Percentiles rank a stretch among this genome's conserved stretches.
Conservation (phyloP, 164 flowering plant genomes). For the Vitis labrusca region DNA sequence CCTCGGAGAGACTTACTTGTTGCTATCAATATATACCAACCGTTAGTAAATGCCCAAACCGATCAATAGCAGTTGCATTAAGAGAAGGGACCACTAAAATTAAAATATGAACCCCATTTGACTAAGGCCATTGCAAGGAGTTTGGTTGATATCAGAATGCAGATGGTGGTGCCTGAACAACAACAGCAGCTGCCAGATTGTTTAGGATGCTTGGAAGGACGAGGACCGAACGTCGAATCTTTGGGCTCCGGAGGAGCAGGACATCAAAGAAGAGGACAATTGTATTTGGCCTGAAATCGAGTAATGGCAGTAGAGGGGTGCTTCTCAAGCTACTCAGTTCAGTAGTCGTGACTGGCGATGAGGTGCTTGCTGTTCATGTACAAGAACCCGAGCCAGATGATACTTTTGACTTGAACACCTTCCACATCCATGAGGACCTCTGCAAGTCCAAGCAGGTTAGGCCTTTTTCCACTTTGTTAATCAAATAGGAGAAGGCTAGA, state of each 20-base stretch:
- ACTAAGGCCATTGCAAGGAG: neutral
- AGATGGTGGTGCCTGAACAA: neutral
- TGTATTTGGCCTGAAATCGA: slow-evolving; percentile 36
- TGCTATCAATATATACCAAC: neutral
- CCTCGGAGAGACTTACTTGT: too few relatives aligned
- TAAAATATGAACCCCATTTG: too few relatives aligned
- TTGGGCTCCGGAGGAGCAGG: slow-evolving; percentile 2
- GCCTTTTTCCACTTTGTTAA: neutral
- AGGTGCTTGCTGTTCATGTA: slow-evolving; percentile 43
- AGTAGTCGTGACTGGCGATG: slow-evolving; percentile 24
- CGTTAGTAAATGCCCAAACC: slow-evolving; percentile 11
- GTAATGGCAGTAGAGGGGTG: slow-evolving; percentile 33
- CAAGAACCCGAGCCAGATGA: slow-evolving; percentile 23
- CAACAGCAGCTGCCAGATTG: neutral
- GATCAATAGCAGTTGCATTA: neutral
- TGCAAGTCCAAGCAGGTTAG: slow-evolving; percentile 50
- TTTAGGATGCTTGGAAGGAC: slow-evolving; percentile 1
- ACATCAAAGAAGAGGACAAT: too few relatives aligned
- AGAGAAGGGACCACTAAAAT: neutral
- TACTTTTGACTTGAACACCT: slow-evolving; percentile 40
- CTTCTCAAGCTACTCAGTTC: slow-evolving; percentile 30
- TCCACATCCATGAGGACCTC: slow-evolving; percentile 51
- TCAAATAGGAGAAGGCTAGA: neutral
- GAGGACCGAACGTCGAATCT: neutral
- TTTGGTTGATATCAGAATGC: neutral